These are phyloP conservation scores for Trametes cubensis DNA, from an alignment of 768 basidiomycete species.

Conservation along the genomic window DNA sequence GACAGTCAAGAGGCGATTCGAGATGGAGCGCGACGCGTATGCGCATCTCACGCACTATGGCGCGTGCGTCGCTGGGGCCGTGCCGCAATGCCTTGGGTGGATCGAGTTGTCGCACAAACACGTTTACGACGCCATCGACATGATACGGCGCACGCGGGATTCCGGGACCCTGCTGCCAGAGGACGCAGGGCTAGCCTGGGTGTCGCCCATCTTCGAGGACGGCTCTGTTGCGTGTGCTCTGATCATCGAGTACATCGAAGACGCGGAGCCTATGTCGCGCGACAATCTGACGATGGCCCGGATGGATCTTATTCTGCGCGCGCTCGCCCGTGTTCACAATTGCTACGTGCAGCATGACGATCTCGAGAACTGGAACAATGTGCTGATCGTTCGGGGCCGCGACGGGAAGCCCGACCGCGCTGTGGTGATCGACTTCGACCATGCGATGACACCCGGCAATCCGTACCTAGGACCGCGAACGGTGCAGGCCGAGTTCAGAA, in stretches of 20 bases:
- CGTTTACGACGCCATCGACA: not conserved
- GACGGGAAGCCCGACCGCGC: not conserved
- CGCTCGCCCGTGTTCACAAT: not conserved
- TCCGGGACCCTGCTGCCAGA: slow-evolving; percentile 9
- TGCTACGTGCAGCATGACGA: not conserved
- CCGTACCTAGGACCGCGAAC: too few relatives aligned
- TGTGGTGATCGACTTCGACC: not conserved
- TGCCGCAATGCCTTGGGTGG: slow-evolving; percentile 25
- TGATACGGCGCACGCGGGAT: not conserved
- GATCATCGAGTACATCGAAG: not conserved
- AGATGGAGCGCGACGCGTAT: slow-evolving; percentile 16
- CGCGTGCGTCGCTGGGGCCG: slow-evolving; percentile 12
- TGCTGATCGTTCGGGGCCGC: not conserved
- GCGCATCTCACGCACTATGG: slow-evolving; percentile 23
- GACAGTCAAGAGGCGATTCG: not conserved
- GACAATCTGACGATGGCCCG: not conserved
- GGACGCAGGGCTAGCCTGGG: not conserved
- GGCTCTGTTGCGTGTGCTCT: not conserved
- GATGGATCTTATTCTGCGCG: not conserved
- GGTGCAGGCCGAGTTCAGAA: too few relatives aligned
- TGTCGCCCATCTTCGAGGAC: slow-evolving; percentile 7
- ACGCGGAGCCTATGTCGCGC: not conserved
- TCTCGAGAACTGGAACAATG: not conserved
- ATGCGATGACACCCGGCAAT: not conserved
- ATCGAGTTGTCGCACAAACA: slow-evolving; percentile 15